A percentile compares a stretch with the other conserved stretches of the same genome.
Evolutionary conservation across 139 green algal species (phyloP).

Genomic region (Chlorella sp.): DNA sequence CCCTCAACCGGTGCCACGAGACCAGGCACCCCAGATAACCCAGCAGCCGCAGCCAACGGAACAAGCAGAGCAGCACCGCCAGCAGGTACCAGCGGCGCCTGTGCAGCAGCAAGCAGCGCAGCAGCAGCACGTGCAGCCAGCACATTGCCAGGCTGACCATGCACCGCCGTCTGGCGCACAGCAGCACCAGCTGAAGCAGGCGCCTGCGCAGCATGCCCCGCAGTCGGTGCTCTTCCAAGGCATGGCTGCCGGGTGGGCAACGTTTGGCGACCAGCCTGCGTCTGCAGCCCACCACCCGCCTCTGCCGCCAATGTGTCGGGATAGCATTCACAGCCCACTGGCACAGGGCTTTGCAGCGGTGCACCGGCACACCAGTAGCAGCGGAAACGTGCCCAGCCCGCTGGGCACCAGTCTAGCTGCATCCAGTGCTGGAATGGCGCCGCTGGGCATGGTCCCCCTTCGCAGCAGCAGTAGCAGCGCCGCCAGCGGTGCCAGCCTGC

Average conservation of each 20-base stretch:
- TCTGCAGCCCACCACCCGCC: not conserved
- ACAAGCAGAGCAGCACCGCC: not conserved
- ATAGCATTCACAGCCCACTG: conserved; percentile 19
- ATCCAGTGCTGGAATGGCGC: not conserved
- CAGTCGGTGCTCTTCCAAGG: not conserved
- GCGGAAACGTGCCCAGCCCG: not conserved
- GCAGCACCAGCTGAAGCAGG: not conserved
- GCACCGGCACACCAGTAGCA: not conserved
- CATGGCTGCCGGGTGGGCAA: not conserved
- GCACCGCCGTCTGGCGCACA: not conserved
- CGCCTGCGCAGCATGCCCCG: not conserved
- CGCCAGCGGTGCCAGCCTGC: not conserved
- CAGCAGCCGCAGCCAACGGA: not conserved
- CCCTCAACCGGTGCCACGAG: not conserved
- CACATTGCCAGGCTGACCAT: not conserved
- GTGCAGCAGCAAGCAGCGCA: not conserved
- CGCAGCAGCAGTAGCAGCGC: not conserved
- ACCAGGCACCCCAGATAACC: not conserved
- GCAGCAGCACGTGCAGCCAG: not conserved
- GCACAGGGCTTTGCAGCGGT: not conserved
- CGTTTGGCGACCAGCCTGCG: not conserved
- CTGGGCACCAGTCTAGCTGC: too few species aligned
- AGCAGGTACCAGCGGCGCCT: not conserved
- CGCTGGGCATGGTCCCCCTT: too few species aligned
- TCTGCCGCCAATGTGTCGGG: not conserved